Conservation (phyloP, 106 monocot genomes). For the Dactylorhiza incarnata region DNA sequence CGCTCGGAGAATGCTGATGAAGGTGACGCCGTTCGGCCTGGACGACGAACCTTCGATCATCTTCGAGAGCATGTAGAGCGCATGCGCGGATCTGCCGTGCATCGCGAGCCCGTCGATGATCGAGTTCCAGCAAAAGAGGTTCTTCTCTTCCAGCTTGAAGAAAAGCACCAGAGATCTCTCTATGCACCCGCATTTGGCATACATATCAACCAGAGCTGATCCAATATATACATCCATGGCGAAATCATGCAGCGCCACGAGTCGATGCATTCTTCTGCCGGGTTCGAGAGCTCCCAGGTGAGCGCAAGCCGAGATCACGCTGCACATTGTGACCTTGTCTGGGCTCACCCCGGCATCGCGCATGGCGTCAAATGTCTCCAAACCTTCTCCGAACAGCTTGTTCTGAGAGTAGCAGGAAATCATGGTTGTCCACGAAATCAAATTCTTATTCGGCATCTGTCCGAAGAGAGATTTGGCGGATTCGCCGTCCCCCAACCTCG, state of each 20-base stretch:
- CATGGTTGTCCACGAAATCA: slow-evolving; percentile 65
- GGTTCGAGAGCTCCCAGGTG: slow-evolving; percentile 45
- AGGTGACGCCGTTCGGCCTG: slow-evolving; percentile 41
- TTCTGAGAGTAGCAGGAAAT: slow-evolving; percentile 59
- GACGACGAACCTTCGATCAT: slow-evolving; percentile 23
- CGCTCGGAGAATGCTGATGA: slow-evolving; percentile 49
- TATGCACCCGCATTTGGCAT: slow-evolving; percentile 59
- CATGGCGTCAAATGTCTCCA: slow-evolving; percentile 40
- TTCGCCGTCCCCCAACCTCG: slow-evolving; percentile 34
- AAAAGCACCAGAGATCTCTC: slow-evolving; percentile 47
- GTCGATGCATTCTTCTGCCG: slow-evolving; percentile 30
- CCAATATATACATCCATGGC: slow-evolving; percentile 41
- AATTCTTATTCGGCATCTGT: slow-evolving; percentile 40
- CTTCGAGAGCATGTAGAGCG: slow-evolving; percentile 29
- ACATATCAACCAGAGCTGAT: slow-evolving; percentile 73
- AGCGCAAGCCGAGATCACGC: slow-evolving; percentile 57
- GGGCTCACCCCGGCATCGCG: slow-evolving; percentile 22
- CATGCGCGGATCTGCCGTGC: slow-evolving; percentile 39
- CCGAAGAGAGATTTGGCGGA: slow-evolving; percentile 32
- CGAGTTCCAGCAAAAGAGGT: slow-evolving; percentile 73
- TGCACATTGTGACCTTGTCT: slow-evolving; percentile 45
- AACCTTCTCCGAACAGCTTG: slow-evolving; percentile 26
- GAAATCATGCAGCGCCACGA: slow-evolving; percentile 16
- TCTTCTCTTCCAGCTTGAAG: slow-evolving; percentile 41
- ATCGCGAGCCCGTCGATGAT: slow-evolving; percentile 50